phyloP scores from a whole-genome alignment of 2,329 filamentous ascomycete species.

The Karstenula rhodostoma region DNA sequence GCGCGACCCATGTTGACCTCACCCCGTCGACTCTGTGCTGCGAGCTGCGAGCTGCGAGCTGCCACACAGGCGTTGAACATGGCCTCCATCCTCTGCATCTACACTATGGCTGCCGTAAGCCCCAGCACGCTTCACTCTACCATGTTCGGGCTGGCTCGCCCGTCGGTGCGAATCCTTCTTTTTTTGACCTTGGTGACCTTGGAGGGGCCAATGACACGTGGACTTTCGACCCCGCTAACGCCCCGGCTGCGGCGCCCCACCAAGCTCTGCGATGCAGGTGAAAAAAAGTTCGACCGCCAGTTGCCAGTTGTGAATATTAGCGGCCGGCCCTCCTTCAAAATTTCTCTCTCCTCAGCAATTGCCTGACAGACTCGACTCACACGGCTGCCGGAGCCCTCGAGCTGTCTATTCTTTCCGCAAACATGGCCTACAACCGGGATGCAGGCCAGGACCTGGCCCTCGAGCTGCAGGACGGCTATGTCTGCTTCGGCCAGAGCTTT shows the following conservation, averaged over 20 bases:
- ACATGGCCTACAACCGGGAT: conserved; percentile 42
- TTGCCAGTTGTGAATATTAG: neutral
- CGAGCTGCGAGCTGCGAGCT: too few relatives aligned
- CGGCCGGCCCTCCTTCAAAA: conserved; percentile 19
- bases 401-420: conserved; percentile 37
- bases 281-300: conserved; percentile 9
- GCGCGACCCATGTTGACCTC: neutral
- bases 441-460: conserved; percentile 75
- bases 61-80: neutral
- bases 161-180: neutral
- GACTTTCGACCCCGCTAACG: conserved; percentile 7
- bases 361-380: conserved; percentile 42
- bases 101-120: neutral
- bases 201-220: neutral
- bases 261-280: conserved; percentile 5
- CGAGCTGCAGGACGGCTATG: conserved; percentile 89
- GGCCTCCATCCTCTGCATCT: neutral
- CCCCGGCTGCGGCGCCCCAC: neutral
- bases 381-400: conserved; percentile 44
- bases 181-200: neutral
- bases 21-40: too few relatives aligned
- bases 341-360: conserved; percentile 35
- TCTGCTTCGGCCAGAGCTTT: conserved; percentile 96
- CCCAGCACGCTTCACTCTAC: neutral
- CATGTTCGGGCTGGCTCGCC: neutral